These are phyloP conservation scores for Auricularia sp. DNA, from an alignment of 768 basidiomycete species.

Conservation along the genomic window DNA sequence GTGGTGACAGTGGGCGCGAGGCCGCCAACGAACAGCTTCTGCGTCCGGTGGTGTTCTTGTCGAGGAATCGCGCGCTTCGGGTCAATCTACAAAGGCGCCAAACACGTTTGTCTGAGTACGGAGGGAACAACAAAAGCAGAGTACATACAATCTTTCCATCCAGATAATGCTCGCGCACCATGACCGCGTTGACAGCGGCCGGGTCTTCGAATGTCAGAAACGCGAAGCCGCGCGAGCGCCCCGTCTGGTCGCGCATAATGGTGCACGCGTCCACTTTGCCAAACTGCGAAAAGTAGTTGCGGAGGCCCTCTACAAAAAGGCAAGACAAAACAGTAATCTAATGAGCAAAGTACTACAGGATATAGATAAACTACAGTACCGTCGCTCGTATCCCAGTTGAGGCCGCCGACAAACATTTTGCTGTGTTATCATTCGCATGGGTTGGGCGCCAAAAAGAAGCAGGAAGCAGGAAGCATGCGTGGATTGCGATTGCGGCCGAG, in stretches of 20 bases:
- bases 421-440: constrained; percentile 37
- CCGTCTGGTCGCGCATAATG: constrained; percentile 95
- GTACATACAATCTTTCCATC: constrained; percentile 92
- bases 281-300: constrained; percentile 89
- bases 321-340: constrained; percentile 27
- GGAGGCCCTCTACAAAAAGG: constrained; percentile 50
- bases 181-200: constrained; percentile 87
- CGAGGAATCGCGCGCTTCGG: constrained; percentile 98
- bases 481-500: constrained; percentile 3
- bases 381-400: constrained; percentile 99
- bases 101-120: background rate
- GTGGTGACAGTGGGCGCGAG: constrained; percentile 87
- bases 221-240: constrained; percentile 93
- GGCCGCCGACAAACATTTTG: constrained; percentile 99
- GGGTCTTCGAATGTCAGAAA: constrained; percentile 95
- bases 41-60: constrained; percentile 87
- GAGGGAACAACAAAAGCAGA: constrained; percentile 7
- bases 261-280: constrained; percentile 96
- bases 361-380: constrained; percentile 42
- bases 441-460: background rate
- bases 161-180: constrained; percentile 88
- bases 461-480: no score
- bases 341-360: constrained; percentile 10
- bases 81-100: constrained; percentile 64
- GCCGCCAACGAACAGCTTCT: constrained; percentile 94